Percentiles rank a stretch among this genome's conserved stretches.
These are phyloP conservation scores for Metarhizium humberi DNA, from an alignment of 2,329 filamentous ascomycete genomes.

Conservation along the genomic window DNA sequence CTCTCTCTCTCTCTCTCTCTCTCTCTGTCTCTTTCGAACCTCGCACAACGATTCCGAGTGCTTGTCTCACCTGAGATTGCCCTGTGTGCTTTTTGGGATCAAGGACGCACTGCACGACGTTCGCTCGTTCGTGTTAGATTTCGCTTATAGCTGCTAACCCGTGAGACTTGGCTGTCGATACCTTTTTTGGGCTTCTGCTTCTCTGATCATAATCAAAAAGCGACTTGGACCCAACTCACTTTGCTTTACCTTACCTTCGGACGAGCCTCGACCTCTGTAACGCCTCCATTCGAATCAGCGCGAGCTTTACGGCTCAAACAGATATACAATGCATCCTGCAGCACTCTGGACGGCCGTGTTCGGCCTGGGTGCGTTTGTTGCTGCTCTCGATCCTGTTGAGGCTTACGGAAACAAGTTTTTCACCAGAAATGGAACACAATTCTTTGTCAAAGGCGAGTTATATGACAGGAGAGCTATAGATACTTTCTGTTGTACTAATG, in stretches of 20 bases:
- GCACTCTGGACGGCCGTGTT: constrained; percentile 23
- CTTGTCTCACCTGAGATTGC: background rate
- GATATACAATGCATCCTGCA: constrained; percentile 27
- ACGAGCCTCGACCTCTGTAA: background rate
- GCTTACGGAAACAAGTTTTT: constrained; percentile 77
- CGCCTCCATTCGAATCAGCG: background rate
- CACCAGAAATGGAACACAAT: constrained; percentile 68
- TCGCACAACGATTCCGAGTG: background rate
- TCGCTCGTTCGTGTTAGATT: background rate
- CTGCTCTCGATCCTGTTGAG: constrained; percentile 39
- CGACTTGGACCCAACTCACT: background rate
- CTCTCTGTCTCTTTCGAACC: background rate
- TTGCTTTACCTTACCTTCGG: background rate
- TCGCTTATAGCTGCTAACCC: background rate
- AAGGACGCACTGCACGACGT: background rate
- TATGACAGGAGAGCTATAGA: background rate
- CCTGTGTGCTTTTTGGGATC: constrained; percentile 3
- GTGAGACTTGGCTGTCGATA: background rate
- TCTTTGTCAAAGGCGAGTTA: constrained; percentile 66
- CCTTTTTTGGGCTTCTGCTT: background rate
- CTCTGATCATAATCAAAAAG: background rate
- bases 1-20: background rate
- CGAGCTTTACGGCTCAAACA: background rate
- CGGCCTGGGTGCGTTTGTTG: constrained; percentile 21
- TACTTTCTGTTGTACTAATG: background rate